These are phyloP conservation scores for Saturnispora hagleri DNA, from an alignment of 805 yeast genomes.

Conservation along the genomic window DNA sequence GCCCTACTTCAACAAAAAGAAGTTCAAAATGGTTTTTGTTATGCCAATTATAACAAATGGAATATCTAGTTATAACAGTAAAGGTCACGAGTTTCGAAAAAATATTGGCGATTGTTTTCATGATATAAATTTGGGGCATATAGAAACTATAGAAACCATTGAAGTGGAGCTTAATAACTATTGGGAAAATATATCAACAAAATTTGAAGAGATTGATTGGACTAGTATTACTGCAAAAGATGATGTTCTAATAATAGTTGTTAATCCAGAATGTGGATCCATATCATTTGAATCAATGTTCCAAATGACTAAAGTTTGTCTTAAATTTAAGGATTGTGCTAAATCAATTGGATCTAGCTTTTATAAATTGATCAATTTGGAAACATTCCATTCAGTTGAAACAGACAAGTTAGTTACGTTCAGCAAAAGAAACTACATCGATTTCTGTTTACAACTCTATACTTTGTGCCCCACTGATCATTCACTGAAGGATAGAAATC, in stretches of 20 bases:
- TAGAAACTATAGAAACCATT: slow-evolving; percentile 12
- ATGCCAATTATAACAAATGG: slow-evolving; percentile 15
- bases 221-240: background rate
- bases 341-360: slow-evolving; percentile 28
- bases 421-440: slow-evolving; percentile 30
- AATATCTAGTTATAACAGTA: slow-evolving; percentile 22
- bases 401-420: slow-evolving; percentile 25
- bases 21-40: slow-evolving; percentile 44
- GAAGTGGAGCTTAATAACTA: slow-evolving; percentile 15
- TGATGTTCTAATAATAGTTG: background rate
- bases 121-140: slow-evolving; percentile 40
- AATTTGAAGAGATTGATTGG: background rate
- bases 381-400: slow-evolving; percentile 28
- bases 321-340: slow-evolving; percentile 27
- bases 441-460: slow-evolving; percentile 46
- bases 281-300: background rate
- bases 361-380: slow-evolving; percentile 34
- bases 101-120: slow-evolving; percentile 35
- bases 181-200: background rate
- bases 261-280: background rate
- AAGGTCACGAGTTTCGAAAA: slow-evolving; percentile 30
- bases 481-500: slow-evolving; percentile 22
- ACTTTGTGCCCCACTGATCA: slow-evolving; percentile 39
- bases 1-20: slow-evolving; percentile 42
- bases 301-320: background rate